Evolutionary conservation across 177 flowering plant species (phyloP).

Genomic region (Vitis hybrid): DNA sequence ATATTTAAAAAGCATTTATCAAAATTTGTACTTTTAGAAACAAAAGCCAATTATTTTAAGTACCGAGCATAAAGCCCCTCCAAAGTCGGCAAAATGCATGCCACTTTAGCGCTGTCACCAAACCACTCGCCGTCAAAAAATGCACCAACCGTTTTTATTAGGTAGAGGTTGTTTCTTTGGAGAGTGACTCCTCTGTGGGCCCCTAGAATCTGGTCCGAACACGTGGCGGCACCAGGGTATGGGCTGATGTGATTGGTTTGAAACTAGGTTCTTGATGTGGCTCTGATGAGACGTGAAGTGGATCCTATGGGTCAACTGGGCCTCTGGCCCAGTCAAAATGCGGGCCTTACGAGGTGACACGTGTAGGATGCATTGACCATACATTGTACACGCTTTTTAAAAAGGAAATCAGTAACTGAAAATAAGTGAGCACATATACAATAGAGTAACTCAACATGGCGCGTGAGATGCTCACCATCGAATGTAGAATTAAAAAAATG

Average conservation of each 20-base stretch:
- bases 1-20: neutral
- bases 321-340: slow-evolving; percentile 9
- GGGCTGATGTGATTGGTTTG: neutral
- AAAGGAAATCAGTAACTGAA: neutral
- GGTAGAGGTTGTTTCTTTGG: neutral
- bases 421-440: neutral
- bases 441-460: neutral
- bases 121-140: neutral
- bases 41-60: neutral
- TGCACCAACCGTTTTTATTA: neutral
- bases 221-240: neutral
- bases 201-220: neutral
- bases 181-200: neutral
- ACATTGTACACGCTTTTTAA: too few relatives aligned
- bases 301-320: neutral
- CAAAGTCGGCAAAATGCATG: neutral
- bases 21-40: neutral
- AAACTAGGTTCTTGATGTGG: neutral
- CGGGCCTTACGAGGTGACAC: slow-evolving; percentile 1
- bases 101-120: neutral
- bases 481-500: too few relatives aligned
- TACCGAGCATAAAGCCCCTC: neutral
- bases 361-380: slow-evolving; percentile 8
- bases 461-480: neutral
- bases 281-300: neutral